Evolutionary conservation across 306 rosid genomes (phyloP), one percentile per base, ranked within the genome.

Genomic region (Pyrus bretschneideri): DNA sequence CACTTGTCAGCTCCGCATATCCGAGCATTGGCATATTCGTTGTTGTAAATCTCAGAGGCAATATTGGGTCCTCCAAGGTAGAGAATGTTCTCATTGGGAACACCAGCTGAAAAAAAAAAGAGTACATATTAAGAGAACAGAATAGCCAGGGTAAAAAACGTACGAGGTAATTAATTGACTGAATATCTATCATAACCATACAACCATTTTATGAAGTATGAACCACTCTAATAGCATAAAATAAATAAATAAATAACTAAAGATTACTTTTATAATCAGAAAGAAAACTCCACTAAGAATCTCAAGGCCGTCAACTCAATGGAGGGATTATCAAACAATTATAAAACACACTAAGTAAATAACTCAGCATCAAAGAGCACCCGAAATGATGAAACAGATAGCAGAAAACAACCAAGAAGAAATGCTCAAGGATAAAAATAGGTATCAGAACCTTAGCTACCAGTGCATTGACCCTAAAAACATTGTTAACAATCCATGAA

Each of bases 21-120:
- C 61, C 97, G 88, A 85, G 98, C 98, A 84, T 94, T 91, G 71
- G 98, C 98, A 60, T 94, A 94, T 83, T 94, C 98, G 73, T 79
- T 94, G 85, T 91, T 90, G 92, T 90, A 94, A 68, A 94, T 92
- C 78, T 91, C 98, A 7, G 97, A 87, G 55, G 98, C 98, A 77
- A 94, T 94, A 81, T 94, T 94, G 10, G 98, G 98, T 70, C 98
- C 98, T 72, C 98, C 98, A 21, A 94, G 93, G 76, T 94, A 94
- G 40, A 94, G 97, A 72, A 91, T 91, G 86, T 90, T 94, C 84
- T 94, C 97, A 40, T 82, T 46, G 58, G 97, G 85, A 72, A 90
- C 93, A 75, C 96, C 93, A 80, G 97, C 98, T 94, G 90, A 84
- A 85, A 77, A 77, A 22, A 77, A 22, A 80, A 73, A 42, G n/a